Conservation (phyloP, 2,329 filamentous ascomycete genomes). For the Clonostachys byssicola region DNA sequence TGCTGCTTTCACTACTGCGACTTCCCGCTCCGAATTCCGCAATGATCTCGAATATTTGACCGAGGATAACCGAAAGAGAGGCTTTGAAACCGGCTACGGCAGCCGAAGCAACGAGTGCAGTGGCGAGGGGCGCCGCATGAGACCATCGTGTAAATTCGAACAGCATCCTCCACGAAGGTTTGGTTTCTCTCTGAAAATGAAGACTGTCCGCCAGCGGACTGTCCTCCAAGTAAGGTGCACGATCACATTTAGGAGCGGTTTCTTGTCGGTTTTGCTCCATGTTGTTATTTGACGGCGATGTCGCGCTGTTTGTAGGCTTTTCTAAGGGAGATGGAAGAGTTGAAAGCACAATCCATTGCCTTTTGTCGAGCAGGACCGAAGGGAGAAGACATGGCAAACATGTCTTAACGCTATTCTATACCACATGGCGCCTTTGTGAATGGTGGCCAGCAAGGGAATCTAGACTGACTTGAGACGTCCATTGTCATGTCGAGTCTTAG, state of each 20-base stretch:
- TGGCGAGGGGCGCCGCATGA: constrained; percentile 50
- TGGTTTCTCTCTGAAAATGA: not conserved
- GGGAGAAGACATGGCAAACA: no score
- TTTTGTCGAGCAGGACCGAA: no score
- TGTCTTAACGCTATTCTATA: no score
- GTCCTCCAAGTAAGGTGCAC: not conserved
- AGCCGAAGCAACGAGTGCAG: constrained; percentile 52
- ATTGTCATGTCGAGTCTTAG: no score
- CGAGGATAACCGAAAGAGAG: constrained; percentile 64
- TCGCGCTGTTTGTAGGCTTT: no score
- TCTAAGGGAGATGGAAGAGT: no score
- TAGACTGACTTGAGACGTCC: no score
- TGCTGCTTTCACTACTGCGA: constrained; percentile 43
- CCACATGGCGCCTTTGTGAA: no score
- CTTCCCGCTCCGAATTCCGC: constrained; percentile 57
- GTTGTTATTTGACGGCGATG: no score
- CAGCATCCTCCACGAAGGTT: constrained; percentile 39
- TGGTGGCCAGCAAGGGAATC: no score
- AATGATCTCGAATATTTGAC: constrained; percentile 70
- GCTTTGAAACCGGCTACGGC: constrained; percentile 61
- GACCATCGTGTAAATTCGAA: constrained; percentile 68
- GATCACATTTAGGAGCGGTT: not conserved
- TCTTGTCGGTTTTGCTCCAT: no score
- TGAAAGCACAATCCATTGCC: no score
- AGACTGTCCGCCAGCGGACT: not conserved